Evolutionary conservation across 345 rosid genomes (phyloP).

Genomic region (Gossypium anomalum): DNA sequence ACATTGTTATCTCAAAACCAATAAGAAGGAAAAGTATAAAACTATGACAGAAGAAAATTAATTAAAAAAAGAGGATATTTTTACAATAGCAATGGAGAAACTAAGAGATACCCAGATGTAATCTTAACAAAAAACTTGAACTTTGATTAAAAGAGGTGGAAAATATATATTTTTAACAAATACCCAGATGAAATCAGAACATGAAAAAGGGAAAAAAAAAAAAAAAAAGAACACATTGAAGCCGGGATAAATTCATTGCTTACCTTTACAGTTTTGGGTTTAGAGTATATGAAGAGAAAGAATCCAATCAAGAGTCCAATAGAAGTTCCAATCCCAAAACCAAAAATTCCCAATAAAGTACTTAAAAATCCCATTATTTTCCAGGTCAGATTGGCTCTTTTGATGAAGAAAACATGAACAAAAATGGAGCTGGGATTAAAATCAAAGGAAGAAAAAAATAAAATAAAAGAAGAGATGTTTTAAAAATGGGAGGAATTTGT

Average conservation of each 20-base stretch:
- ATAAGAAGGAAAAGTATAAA: not conserved
- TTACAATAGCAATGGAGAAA: not conserved
- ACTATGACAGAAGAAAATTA: not conserved
- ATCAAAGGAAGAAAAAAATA: too few species aligned
- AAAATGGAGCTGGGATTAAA: not conserved
- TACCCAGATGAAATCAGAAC: not conserved
- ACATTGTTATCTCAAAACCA: not conserved
- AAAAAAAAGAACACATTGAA: not conserved
- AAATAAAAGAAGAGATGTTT: not conserved
- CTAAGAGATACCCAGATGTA: constrained; percentile 5
- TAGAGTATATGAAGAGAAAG: constrained; percentile 59
- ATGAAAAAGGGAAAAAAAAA: not conserved
- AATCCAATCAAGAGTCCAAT: constrained; percentile 67
- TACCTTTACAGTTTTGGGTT: constrained; percentile 55
- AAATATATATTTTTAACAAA: not conserved
- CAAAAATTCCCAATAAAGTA: constrained; percentile 54
- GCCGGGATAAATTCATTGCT: constrained; percentile 1
- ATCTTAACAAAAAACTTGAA: not conserved
- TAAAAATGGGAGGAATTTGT: not conserved
- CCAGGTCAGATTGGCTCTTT: not conserved
- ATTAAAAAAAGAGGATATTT: not conserved
- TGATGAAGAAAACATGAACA: not conserved
- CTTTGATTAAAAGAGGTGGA: not conserved
- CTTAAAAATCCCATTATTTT: constrained; percentile 46
- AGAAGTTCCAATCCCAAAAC: constrained; percentile 70